Conservation (phyloP, 805 yeast genomes). For the Ascoidea asiatica region DNA sequence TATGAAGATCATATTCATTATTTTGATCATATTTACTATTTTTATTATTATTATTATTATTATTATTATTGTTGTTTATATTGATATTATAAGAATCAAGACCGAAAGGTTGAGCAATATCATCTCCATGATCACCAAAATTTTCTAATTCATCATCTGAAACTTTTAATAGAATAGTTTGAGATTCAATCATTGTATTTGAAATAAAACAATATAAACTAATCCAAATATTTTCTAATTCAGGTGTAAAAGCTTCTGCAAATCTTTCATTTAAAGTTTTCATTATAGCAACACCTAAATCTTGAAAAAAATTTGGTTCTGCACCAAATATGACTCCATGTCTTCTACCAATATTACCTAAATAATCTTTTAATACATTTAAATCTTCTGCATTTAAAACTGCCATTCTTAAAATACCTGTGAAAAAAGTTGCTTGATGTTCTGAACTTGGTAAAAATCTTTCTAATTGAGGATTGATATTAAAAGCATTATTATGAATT, state of each 20-base stretch:
- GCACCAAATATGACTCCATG: conserved; percentile 12
- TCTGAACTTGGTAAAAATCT: conserved; percentile 8
- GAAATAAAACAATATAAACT: conserved; percentile 16
- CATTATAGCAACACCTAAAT: conserved; percentile 10
- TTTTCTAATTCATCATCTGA: not conserved
- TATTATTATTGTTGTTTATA: too few species aligned
- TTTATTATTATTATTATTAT: too few species aligned
- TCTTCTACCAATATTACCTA: conserved; percentile 10
- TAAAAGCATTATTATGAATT: conserved; percentile 6
- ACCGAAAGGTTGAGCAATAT: too few species aligned
- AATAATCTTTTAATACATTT: conserved; percentile 9
- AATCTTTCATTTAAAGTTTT: conserved; percentile 9
- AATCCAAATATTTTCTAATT: conserved; percentile 13
- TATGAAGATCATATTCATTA: not conserved
- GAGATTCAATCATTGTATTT: conserved; percentile 16
- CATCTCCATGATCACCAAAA: too few species aligned
- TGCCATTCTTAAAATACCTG: conserved; percentile 11
- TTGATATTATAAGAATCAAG: not conserved
- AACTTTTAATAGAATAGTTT: conserved; percentile 1
- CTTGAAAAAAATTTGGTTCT: conserved; percentile 10
- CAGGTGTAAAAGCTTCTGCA: conserved; percentile 11
- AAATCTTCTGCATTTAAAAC: conserved; percentile 8
- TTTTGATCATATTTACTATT: not conserved
- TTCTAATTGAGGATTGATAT: conserved; percentile 6
- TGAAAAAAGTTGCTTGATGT: conserved; percentile 10